A percentile compares a stretch with the other conserved stretches of the same genome.
These are phyloP conservation scores for Boletus insuetus DNA, from an alignment of 768 basidiomycete genomes.

Conservation along the genomic window DNA sequence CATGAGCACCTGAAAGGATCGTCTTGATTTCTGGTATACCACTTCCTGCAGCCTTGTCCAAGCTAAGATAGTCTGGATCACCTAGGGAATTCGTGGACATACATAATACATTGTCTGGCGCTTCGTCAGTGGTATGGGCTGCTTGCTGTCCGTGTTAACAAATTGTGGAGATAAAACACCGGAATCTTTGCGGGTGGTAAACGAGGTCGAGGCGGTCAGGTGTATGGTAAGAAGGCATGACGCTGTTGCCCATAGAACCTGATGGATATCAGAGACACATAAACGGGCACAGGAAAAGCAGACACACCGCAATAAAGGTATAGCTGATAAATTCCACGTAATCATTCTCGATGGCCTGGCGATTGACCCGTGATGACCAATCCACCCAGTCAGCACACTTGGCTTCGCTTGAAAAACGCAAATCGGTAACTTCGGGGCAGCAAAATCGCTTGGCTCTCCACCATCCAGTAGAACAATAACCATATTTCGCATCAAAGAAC, in stretches of 20 bases:
- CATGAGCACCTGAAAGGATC: conserved; percentile 67
- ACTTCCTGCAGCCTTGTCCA: conserved; percentile 79
- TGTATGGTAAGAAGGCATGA: conserved; percentile 83
- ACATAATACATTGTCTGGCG: conserved; percentile 85
- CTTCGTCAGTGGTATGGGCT: conserved; percentile 34
- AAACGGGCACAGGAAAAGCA: conserved; percentile 5
- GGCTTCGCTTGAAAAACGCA: conserved; percentile 25
- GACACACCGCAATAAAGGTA: conserved; percentile 71
- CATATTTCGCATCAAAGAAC: conserved; percentile 91
- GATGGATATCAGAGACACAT: not conserved
- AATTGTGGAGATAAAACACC: conserved; percentile 57
- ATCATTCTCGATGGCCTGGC: conserved; percentile 25
- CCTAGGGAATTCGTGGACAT: conserved; percentile 29
- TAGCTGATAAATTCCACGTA: conserved; percentile 70
- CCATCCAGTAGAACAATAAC: conserved; percentile 72
- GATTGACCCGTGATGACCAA: conserved; percentile 52
- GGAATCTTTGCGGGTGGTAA: conserved; percentile 86
- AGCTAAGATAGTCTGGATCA: conserved; percentile 9
- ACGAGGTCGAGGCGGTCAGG: conserved; percentile 86
- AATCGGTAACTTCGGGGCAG: conserved; percentile 46
- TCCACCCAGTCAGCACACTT: conserved; percentile 68
- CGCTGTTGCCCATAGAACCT: conserved; percentile 70
- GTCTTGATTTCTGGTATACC: conserved; percentile 98
- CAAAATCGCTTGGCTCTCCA: conserved; percentile 81
- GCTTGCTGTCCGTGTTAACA: conserved; percentile 29